Percentiles rank a stretch among this genome's conserved stretches.
These are phyloP conservation scores for Syzygium malaccense DNA, from an alignment of 441 rosid genomes.

Conservation along the genomic window DNA sequence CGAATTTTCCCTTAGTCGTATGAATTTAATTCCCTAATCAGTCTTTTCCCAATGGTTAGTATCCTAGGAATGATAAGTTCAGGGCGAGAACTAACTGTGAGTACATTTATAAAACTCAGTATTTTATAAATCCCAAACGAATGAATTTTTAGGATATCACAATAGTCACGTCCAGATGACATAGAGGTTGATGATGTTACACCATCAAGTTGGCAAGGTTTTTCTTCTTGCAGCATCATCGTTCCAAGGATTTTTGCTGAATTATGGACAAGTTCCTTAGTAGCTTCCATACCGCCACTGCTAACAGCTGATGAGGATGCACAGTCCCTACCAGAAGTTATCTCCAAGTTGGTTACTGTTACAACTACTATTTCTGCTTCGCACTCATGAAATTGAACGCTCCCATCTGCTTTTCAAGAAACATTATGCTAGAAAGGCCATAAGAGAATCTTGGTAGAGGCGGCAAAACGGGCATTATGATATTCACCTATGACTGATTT, in stretches of 20 bases:
- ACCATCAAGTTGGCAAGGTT: background rate
- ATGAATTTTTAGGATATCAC: no score
- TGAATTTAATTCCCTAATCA: no score
- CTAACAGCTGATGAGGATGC: background rate
- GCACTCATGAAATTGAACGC: background rate
- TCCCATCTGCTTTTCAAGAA: background rate
- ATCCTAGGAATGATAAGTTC: no score
- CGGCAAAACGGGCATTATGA: background rate
- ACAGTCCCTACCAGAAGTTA: background rate
- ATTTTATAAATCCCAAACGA: no score
- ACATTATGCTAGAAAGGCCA: background rate
- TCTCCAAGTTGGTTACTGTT: background rate
- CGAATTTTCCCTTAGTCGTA: no score
- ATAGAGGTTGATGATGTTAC: background rate
- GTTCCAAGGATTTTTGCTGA: background rate
- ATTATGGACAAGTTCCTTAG: background rate
- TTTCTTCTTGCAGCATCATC: background rate
- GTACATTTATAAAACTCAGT: no score
- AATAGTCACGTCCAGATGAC: background rate
- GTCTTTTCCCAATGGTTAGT: no score
- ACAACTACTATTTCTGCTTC: background rate
- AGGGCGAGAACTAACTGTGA: no score
- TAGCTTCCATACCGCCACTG: background rate
- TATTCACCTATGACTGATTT: no score
- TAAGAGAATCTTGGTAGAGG: no score